Evolutionary conservation across 176 grass and related monocot species (phyloP).

Genomic region (Carex pumila): DNA sequence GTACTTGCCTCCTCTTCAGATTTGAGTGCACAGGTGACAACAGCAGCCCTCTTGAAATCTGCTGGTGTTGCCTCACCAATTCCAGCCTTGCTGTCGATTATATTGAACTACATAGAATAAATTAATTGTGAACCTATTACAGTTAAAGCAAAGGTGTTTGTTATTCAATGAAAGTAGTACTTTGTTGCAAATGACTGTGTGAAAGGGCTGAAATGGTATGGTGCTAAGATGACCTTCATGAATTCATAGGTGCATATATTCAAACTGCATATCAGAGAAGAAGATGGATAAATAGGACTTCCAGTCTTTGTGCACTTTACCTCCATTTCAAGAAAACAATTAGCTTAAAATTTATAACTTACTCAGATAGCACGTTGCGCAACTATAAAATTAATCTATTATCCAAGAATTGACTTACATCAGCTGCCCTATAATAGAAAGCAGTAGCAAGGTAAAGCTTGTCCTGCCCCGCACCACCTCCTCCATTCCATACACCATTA

Average conservation of each 20-base stretch:
- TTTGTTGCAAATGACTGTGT: too few relatives aligned
- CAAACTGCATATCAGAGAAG: too few relatives aligned
- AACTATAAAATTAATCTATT: neutral
- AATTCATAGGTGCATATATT: too few relatives aligned
- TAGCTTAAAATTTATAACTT: too few relatives aligned
- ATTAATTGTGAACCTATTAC: too few relatives aligned
- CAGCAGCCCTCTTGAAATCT: neutral
- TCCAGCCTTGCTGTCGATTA: slow-evolving; percentile 4
- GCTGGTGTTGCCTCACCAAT: slow-evolving; percentile 14
- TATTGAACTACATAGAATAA: neutral
- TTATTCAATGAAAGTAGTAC: too few relatives aligned
- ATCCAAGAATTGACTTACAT: slow-evolving; percentile 12
- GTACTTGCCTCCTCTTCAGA: neutral
- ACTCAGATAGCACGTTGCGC: neutral
- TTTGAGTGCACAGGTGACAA: slow-evolving; percentile 7
- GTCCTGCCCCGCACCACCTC: slow-evolving; percentile 38
- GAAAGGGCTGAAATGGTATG: too few relatives aligned
- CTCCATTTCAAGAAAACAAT: too few relatives aligned
- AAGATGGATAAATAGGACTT: too few relatives aligned
- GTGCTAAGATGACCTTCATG: too few relatives aligned
- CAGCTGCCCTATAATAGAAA: slow-evolving; percentile 29
- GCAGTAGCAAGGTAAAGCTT: slow-evolving; percentile 19
- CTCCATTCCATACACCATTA: slow-evolving; percentile 42
- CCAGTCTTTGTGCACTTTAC: too few relatives aligned
- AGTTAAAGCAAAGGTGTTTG: too few relatives aligned